phyloP scores from a whole-genome alignment of 805 yeast species.

The Maudiozyma barnettii region DNA sequence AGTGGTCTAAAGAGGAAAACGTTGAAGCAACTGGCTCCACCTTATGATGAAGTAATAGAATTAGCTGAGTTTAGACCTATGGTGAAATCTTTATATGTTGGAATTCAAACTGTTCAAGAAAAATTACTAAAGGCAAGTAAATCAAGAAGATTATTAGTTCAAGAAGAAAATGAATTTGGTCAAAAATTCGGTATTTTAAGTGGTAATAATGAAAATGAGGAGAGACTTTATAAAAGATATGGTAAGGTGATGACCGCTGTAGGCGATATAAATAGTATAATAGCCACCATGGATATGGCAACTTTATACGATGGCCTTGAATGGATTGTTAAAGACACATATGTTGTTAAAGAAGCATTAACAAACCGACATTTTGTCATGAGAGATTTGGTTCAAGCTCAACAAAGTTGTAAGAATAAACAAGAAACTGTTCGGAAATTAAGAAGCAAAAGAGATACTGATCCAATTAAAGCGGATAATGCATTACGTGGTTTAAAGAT shows the following conservation, averaged over 20 bases:
- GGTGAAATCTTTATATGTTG: slow-evolving; percentile 64
- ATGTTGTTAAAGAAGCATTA: slow-evolving; percentile 80
- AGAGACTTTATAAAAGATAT: slow-evolving; percentile 62
- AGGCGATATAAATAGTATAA: slow-evolving; percentile 69
- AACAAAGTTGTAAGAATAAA: slow-evolving; percentile 56
- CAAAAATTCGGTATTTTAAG: slow-evolving; percentile 18
- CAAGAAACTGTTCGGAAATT: slow-evolving; percentile 65
- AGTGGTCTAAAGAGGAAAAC: slow-evolving; percentile 84
- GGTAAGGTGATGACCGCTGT: slow-evolving; percentile 57
- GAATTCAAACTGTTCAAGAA: slow-evolving; percentile 39
- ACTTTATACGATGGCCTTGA: slow-evolving; percentile 67
- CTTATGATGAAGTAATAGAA: slow-evolving; percentile 76
- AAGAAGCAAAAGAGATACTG: slow-evolving; percentile 63
- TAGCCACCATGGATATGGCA: slow-evolving; percentile 63
- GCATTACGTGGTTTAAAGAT: slow-evolving; percentile 71
- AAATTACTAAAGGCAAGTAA: slow-evolving; percentile 50
- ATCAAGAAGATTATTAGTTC: slow-evolving; percentile 38
- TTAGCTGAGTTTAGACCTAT: slow-evolving; percentile 80
- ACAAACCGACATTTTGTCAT: slow-evolving; percentile 87
- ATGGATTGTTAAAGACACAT: slow-evolving; percentile 62
- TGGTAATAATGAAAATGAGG: slow-evolving; percentile 15
- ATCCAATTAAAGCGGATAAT: slow-evolving; percentile 84
- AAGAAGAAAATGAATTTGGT: slow-evolving; percentile 49
- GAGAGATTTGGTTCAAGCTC: slow-evolving; percentile 80
- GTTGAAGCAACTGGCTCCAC: slow-evolving; percentile 83